Percentiles rank a stretch among this genome's conserved stretches.
These are phyloP conservation scores for Salix udensis DNA, from an alignment of 345 rosid species.

Conservation along the genomic window DNA sequence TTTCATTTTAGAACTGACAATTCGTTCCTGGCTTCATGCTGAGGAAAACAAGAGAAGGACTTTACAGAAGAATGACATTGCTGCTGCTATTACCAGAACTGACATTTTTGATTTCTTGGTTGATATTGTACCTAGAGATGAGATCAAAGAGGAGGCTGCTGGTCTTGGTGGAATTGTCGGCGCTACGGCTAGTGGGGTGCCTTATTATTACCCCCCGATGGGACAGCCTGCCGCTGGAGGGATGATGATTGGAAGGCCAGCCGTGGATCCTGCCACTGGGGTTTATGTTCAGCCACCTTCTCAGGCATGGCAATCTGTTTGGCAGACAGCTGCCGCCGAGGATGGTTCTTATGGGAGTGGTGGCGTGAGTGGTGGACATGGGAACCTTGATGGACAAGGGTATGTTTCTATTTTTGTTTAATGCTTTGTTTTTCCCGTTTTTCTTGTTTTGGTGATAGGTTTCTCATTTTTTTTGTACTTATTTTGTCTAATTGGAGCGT, in stretches of 20 bases:
- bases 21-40: constrained; percentile 96
- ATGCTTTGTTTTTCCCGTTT: background rate
- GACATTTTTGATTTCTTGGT: constrained; percentile 90
- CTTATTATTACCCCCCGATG: constrained; percentile 83
- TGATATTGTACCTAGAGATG: constrained; percentile 86
- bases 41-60: constrained; percentile 93
- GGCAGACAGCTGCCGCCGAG: constrained; percentile 71
- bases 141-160: constrained; percentile 70
- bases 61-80: constrained; percentile 89
- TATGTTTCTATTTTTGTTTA: background rate
- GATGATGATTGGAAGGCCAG: constrained; percentile 91
- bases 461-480: background rate
- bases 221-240: constrained; percentile 68
- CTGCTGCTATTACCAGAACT: constrained; percentile 87
- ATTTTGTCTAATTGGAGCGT: background rate
- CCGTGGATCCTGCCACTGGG: constrained; percentile 59
- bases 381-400: constrained; percentile 51
- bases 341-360: constrained; percentile 69
- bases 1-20: constrained; percentile 86
- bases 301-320: constrained; percentile 93
- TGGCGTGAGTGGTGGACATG: constrained; percentile 55
- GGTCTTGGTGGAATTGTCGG: constrained; percentile 53
- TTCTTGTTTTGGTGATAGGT: background rate
- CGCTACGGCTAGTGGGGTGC: constrained; percentile 73
- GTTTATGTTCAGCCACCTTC: constrained; percentile 80